Conservation (phyloP, 2,329 filamentous ascomycete species). For the Calonectria hongkongensis region DNA sequence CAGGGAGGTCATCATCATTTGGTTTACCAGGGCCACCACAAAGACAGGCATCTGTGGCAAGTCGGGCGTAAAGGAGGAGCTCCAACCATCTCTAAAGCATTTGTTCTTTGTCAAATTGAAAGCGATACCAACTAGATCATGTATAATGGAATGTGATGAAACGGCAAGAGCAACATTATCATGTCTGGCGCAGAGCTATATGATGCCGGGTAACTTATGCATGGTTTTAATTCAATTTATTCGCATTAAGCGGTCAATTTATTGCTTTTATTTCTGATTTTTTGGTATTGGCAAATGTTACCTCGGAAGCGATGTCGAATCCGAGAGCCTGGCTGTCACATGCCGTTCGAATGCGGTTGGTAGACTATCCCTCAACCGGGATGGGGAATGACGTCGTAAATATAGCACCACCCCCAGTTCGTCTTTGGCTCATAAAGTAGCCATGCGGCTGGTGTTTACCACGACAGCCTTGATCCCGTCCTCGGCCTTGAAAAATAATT, state of each 20-base stretch:
- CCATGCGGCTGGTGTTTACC: neutral
- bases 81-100: neutral
- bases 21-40: slow-evolving; percentile 64
- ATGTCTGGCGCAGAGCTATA: neutral
- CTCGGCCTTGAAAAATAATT: neutral
- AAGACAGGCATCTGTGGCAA: slow-evolving; percentile 68
- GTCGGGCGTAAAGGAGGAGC: slow-evolving; percentile 63
- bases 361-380: slow-evolving; percentile 11
- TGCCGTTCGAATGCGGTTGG: slow-evolving; percentile 14
- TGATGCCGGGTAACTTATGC: neutral
- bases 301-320: slow-evolving; percentile 10
- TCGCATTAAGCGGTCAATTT: too few species aligned
- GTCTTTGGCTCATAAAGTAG: neutral
- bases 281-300: neutral
- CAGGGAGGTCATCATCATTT: slow-evolving; percentile 66
- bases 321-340: neutral
- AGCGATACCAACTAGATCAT: slow-evolving; percentile 1
- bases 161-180: slow-evolving; percentile 8
- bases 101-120: neutral
- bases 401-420: neutral
- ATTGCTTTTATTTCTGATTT: neutral
- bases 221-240: neutral
- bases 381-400: slow-evolving; percentile 33
- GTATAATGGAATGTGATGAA: neutral
- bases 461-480: neutral